phyloP scores from a whole-genome alignment of 805 yeast species.

The Huiozyma sinensis region DNA sequence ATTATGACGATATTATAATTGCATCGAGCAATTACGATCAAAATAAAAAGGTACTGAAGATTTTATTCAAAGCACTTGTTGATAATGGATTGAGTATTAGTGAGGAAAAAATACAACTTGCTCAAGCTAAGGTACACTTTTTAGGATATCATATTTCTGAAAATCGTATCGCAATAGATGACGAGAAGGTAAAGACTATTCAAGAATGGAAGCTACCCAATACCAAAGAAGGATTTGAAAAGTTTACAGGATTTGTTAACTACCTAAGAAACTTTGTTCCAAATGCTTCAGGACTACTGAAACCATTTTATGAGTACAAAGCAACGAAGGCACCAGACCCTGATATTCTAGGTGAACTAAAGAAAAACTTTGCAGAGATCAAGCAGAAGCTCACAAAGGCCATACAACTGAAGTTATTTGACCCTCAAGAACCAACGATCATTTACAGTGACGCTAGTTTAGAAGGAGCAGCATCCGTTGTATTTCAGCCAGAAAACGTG shows the following conservation, averaged over 20 bases:
- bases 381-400: not conserved
- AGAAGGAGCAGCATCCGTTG: not conserved
- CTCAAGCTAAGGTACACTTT: not conserved
- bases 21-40: too few relatives aligned
- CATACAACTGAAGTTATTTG: not conserved
- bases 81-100: conserved; percentile 2
- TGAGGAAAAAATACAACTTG: conserved; percentile 1
- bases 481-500: not conserved
- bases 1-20: too few relatives aligned
- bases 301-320: conserved; percentile 1
- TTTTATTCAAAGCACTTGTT: not conserved
- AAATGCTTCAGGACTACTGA: not conserved
- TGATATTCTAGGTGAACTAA: too few relatives aligned
- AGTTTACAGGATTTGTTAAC: conserved; percentile 3
- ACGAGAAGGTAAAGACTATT: not conserved
- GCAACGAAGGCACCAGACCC: not conserved
- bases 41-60: not conserved
- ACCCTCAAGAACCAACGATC: conserved; percentile 1
- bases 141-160: conserved; percentile 1
- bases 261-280: conserved; percentile 5
- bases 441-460: not conserved
- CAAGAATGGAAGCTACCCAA: conserved; percentile 3
- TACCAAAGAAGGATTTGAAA: conserved; percentile 1
- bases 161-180: too few relatives aligned
- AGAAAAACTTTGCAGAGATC: not conserved